Evolutionary conservation across 2,329 filamentous ascomycete genomes (phyloP), one percentile per base, ranked within the genome.

Genomic region (Immersiporthe knoxdaviesiana): DNA sequence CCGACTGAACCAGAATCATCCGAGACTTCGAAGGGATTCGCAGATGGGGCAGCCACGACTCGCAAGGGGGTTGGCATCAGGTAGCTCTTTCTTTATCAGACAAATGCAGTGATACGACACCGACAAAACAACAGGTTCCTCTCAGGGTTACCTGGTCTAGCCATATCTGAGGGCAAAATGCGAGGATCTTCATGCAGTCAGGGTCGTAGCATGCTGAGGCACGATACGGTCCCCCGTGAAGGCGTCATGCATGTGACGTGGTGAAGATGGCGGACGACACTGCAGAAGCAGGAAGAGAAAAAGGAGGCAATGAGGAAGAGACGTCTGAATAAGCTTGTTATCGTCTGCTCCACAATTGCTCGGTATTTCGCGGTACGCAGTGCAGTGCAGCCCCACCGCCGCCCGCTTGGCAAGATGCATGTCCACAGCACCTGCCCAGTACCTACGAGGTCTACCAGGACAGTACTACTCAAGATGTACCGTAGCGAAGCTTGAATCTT

Each of bases 251-350:
- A 5, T 30, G 24, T 44, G 41, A 4, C 16, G 16, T 41, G 39
- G 39, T 41, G 39, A 44, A 21, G 14, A 44, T 44, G 41, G 41
- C 16, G 11, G 39, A 44, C 16, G 41, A 44, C 41, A 44, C n/a
- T n/a, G 2, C 1, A 44, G 4, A 5, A 27, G 11, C 27, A 27
- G 24, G 6, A 39, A 39, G 37, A 39, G 5, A 4, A 54, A 27
- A 14, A 24, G 11, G 10, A 52, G 21, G 50, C 35, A 35, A 35
- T 35, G 50, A 54, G 24, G 24, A 16, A 7, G 21, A 37, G 30
- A 32, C 56, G 56, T 59, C 32, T 59, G 56, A 59, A 59, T 59
- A 59, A 59, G 56, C 56, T 59, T 37, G 52, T 56, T 30, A 56
- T 56, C 52, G 24, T 4, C n/a, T 3, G 44, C n/a, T 54, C 50